Base-by-base conservation (phyloP, 257 asterid species). In the Solanum habrochaites region DNA sequence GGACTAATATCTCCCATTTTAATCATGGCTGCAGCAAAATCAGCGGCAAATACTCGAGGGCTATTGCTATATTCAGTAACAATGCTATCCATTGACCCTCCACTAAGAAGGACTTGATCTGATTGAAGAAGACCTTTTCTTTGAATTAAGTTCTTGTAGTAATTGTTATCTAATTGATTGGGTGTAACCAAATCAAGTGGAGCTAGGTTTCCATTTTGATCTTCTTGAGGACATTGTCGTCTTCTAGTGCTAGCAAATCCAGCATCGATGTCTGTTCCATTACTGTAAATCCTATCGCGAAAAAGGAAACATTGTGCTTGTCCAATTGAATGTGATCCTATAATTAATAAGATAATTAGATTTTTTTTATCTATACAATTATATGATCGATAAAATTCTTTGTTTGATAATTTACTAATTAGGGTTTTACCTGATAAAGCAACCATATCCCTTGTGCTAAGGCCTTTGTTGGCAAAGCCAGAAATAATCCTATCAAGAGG, bases 111-210 rank as follows among this genome's bases (percentile, higher is more conserved):
- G 12, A 60, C 69, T 60, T 60, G 69, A 62, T 62, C 69, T 2
- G 69, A 62, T 62, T 62, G 69, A 62, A 62, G 69, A 62, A 52
- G 23, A 16, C 60, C 60, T 49, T 52, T 52, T 52, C 60, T 52
- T 52, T 52, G 60, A 6, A 6, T 52, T 4, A 52, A 52, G 9
- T 52, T 52, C 60, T 52, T 52, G 60, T 5, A 52, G 23, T 52
- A 52, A 6, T 52, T 52, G 23, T 52, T 52, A 16, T 52, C 60
- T 23, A 52, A 16, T 52, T 52, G 60, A 52, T 52, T 86, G 0
- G 94, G 94, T 7, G 94, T 92, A 81, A 90, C 94, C 86, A 90
- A 70, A 85, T 92, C 94, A 2, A 91, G 91, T 2, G 94, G 82
- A 25, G 94, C 93, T 87, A 90, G 31, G 9, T 90, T 92, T 20